Evolutionary conservation across 139 green algal genomes (phyloP).

Genomic region (Zygnema circumcarinatum): DNA sequence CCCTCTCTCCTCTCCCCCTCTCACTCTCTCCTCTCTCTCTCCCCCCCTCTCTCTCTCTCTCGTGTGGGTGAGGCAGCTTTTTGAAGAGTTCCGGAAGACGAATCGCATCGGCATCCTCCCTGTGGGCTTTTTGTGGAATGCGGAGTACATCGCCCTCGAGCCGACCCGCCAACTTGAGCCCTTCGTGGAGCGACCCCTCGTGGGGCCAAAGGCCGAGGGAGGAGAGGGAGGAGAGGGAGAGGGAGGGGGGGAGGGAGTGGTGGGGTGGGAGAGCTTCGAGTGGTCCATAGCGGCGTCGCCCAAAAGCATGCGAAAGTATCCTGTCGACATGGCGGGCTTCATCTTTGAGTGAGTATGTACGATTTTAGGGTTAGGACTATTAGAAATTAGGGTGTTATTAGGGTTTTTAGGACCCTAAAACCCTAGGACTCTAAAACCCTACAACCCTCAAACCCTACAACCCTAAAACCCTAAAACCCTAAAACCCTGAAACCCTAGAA

Average conservation of each 20-base stretch:
- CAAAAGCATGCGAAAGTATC: neutral
- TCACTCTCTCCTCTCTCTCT: too few relatives aligned
- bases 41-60: too few relatives aligned
- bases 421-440: too few relatives aligned
- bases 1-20: too few relatives aligned
- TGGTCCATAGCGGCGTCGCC: neutral
- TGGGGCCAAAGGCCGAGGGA: too few relatives aligned
- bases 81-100: constrained; percentile 27
- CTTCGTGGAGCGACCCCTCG: constrained; percentile 30
- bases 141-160: neutral
- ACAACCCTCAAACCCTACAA: too few relatives aligned
- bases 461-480: too few relatives aligned
- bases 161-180: neutral
- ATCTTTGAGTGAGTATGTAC: constrained; percentile 36
- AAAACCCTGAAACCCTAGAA: too few relatives aligned
- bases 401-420: too few relatives aligned
- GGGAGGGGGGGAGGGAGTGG: neutral
- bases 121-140: constrained; percentile 25
- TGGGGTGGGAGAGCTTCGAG: constrained; percentile 17
- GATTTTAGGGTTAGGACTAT: too few relatives aligned
- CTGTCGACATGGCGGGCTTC: constrained; percentile 29
- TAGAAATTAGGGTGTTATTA: too few relatives aligned
- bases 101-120: constrained; percentile 29
- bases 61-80: constrained; percentile 19
- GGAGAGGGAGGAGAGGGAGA: too few relatives aligned